Percentiles rank a stretch among this genome's conserved stretches.
Evolutionary conservation across 2,329 filamentous ascomycete genomes (phyloP).

Genomic region (Colletotrichum neosansevieriae): DNA sequence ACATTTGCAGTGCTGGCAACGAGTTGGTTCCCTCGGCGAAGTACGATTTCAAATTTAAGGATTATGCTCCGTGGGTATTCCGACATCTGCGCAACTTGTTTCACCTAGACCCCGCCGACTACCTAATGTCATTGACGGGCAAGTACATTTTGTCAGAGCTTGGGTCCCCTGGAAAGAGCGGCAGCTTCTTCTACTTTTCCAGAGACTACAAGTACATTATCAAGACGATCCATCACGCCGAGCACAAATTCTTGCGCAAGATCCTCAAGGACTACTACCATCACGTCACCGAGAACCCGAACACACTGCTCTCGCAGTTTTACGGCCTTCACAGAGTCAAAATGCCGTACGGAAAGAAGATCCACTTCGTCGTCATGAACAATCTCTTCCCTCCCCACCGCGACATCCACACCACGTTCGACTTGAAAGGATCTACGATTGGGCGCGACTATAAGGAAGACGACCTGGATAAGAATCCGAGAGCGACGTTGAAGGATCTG

Average conservation of each 20-base stretch:
- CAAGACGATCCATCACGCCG: constrained; percentile 97
- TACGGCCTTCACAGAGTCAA: constrained; percentile 98
- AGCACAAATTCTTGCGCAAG: constrained; percentile 88
- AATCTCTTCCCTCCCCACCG: constrained; percentile 97
- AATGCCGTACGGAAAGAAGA: constrained; percentile 97
- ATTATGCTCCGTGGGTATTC: constrained; percentile 99
- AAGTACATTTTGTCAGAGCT: constrained; percentile 99
- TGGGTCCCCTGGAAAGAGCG: constrained; percentile 96
- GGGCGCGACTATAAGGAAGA: constrained; percentile 93
- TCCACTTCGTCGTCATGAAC: constrained; percentile 99
- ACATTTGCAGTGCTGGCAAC: constrained; percentile 80
- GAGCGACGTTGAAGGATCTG: constrained; percentile 94
- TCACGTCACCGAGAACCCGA: constrained; percentile 92
- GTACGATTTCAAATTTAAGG: constrained; percentile 99
- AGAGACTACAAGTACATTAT: constrained; percentile 99
- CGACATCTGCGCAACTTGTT: constrained; percentile 90
- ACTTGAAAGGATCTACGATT: constrained; percentile 95
- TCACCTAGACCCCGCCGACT: constrained; percentile 94
- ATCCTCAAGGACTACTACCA: constrained; percentile 93
- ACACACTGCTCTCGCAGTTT: constrained; percentile 97
- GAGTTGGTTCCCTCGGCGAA: constrained; percentile 98
- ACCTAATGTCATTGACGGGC: constrained; percentile 96
- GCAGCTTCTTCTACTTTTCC: constrained; percentile 99
- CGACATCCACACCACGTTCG: constrained; percentile 97
- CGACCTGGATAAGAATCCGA: constrained; percentile 86